Evolutionary conservation across 1,284 basidiomycete genomes (phyloP).

Genomic region (Cryptococcus jaspeensis): DNA sequence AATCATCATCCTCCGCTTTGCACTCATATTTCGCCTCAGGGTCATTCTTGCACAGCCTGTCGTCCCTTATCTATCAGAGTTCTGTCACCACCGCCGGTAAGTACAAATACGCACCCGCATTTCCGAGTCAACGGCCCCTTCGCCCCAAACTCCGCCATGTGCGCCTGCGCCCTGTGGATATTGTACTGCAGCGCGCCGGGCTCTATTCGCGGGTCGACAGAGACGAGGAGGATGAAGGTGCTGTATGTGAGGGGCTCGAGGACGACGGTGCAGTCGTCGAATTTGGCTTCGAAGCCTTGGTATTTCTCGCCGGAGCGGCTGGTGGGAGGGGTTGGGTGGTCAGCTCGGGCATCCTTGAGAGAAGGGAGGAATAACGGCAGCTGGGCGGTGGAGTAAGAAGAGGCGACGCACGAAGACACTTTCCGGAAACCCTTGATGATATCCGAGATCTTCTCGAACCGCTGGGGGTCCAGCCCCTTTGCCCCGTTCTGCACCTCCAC

Average conservation of each 20-base stretch:
- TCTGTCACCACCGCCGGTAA: neutral
- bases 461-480: constrained; percentile 66
- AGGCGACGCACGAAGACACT: constrained; percentile 66
- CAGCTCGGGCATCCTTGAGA: constrained; percentile 24
- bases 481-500: constrained; percentile 47
- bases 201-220: constrained; percentile 76
- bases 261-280: constrained; percentile 73
- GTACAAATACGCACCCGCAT: constrained; percentile 38
- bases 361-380: neutral
- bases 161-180: constrained; percentile 51
- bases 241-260: constrained; percentile 91
- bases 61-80: neutral
- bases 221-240: constrained; percentile 83
- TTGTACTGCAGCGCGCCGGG: constrained; percentile 55
- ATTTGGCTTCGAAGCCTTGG: constrained; percentile 73
- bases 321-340: neutral
- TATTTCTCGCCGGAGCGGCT: constrained; percentile 67
- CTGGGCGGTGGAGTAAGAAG: no score
- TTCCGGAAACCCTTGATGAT: constrained; percentile 94
- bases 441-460: constrained; percentile 94
- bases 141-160: constrained; percentile 52
- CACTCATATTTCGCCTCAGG: constrained; percentile 38
- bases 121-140: constrained; percentile 36
- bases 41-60: constrained; percentile 33
- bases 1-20: constrained; percentile 34